These are phyloP conservation scores for Pelargonium fulgidum DNA, from an alignment of 441 rosid genomes.

Conservation along the genomic window DNA sequence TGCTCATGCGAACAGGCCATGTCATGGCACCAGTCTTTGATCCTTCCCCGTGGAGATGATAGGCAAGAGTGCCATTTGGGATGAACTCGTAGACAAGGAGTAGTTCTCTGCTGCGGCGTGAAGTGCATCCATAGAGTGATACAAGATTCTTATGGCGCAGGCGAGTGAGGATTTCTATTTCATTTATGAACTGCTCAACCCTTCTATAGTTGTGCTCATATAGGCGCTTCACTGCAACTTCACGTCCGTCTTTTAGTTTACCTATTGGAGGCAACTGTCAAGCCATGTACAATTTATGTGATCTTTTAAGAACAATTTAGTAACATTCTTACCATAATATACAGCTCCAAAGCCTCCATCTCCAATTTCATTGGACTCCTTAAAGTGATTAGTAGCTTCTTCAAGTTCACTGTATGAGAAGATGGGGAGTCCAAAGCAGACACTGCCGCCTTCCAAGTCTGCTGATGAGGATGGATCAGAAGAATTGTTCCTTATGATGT, in stretches of 20 bases:
- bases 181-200: conserved; percentile 59
- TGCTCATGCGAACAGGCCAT: conserved; percentile 57
- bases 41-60: conserved; percentile 53
- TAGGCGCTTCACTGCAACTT: conserved; percentile 71
- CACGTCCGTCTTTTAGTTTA: conserved; percentile 59
- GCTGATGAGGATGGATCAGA: conserved; percentile 31
- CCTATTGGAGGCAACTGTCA: conserved; percentile 27
- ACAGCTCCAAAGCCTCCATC: conserved; percentile 82
- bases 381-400: conserved; percentile 56
- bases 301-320: not conserved
- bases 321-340: conserved; percentile 37
- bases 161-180: conserved; percentile 58
- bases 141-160: conserved; percentile 66
- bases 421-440: conserved; percentile 42
- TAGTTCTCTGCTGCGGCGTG: conserved; percentile 51
- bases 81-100: conserved; percentile 70
- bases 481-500: conserved; percentile 26
- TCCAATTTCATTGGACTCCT: conserved; percentile 41
- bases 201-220: conserved; percentile 48
- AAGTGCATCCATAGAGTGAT: conserved; percentile 68
- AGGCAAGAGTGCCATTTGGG: conserved; percentile 64
- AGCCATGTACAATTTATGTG: not conserved
- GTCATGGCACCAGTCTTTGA: conserved; percentile 29
- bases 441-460: conserved; percentile 30
- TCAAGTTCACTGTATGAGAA: conserved; percentile 54